Evolutionary conservation across 2,329 filamentous ascomycete genomes (phyloP), one percentile per base, ranked within the genome.

Genomic region (Acephala macrosclerotiorum): DNA sequence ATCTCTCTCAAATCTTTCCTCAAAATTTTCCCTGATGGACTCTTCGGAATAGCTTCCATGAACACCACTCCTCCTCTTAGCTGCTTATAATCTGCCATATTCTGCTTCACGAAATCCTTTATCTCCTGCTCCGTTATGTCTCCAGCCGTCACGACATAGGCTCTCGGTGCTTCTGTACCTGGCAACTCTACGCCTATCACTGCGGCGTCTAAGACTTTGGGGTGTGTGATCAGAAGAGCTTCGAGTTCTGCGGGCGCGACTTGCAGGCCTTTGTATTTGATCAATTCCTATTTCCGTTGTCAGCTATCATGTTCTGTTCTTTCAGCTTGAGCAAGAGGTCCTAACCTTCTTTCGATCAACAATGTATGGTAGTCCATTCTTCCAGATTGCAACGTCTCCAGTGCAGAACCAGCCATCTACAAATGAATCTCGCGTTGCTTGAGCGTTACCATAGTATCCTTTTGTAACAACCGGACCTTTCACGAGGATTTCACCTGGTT

Each of bases 401-500:
- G 96, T 98, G 80, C 92, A 95, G 85, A 98, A 98, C 94, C 94
- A 98, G 20, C 80, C 75, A 57, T 81, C 79, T 76, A 22, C 72
- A 33, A 73, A 74, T 1, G 71, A 66, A 11, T 79, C 78, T 1
- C 42, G 60, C 9, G 68, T 75, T 7, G 79, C 79, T 0, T 69
- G 69, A 0, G 69, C 65, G 38, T 80, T 79, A 11, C 75, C 72
- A 60, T 76, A 74, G 56, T 81, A 81, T 1, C 79, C 79, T 25
- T 75, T 78, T 58, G 75, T 79, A 8, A 80, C 75, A 3, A 79
- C 72, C 0, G 77, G 66, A 11, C 71, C 67, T 58, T 69, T 66
- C 4, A 74, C 62, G 18, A 65, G 53, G 20, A 72, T 49, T 60
- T 75, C 73, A 18, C 74, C 74, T 2, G 63, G 67, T 63, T 74